These are phyloP conservation scores for Thelonectria rubi DNA, from an alignment of 2,329 filamentous ascomycete species.

Conservation along the genomic window DNA sequence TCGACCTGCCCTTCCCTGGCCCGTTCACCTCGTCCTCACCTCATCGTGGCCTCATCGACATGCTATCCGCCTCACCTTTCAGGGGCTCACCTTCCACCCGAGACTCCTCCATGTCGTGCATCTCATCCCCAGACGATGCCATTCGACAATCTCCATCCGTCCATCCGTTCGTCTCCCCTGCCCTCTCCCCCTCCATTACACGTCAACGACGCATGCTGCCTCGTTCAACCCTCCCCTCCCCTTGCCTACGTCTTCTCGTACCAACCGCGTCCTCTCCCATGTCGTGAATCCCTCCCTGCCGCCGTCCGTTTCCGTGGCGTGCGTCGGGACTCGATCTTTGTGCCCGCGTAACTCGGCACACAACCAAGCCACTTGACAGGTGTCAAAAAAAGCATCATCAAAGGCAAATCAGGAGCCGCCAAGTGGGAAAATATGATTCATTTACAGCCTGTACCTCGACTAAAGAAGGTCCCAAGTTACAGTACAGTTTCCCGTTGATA, in stretches of 20 bases:
- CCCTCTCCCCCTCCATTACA: neutral
- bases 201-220: neutral
- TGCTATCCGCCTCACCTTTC: neutral
- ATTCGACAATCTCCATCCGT: neutral
- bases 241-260: neutral
- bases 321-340: conserved; percentile 16
- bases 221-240: neutral
- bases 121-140: neutral
- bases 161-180: neutral
- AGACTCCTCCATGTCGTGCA: neutral
- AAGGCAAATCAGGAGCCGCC: neutral
- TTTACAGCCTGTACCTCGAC: conserved; percentile 2
- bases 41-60: conserved; percentile 7
- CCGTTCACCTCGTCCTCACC: neutral
- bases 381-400: neutral
- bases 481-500: conserved; percentile 6
- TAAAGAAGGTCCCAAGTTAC: neutral
- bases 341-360: neutral
- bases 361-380: neutral
- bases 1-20: neutral
- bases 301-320: conserved; percentile 1
- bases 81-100: neutral
- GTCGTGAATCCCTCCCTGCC: conserved; percentile 2
- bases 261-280: conserved; percentile 5
- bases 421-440: neutral